Percentiles rank a stretch among this genome's conserved stretches.
phyloP scores from a whole-genome alignment of 2,329 filamentous ascomycete genomes.

The Chaetomium globosum region DNA sequence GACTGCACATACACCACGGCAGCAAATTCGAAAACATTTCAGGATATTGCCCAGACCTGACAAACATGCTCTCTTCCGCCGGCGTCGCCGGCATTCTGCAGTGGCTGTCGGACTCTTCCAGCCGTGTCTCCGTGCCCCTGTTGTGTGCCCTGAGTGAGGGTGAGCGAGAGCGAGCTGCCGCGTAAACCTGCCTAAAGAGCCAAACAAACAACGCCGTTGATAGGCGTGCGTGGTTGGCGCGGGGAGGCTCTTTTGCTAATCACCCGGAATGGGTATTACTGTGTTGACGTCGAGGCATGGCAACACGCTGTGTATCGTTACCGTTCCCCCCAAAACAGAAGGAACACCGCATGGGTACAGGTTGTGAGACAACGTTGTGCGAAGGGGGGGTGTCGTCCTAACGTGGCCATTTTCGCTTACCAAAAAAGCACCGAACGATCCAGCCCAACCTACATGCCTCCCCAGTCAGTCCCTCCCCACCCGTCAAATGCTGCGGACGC shows the following conservation, averaged over 20 bases:
- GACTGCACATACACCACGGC: not conserved
- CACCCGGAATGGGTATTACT: not conserved
- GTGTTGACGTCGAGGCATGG: not conserved
- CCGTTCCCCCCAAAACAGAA: not conserved
- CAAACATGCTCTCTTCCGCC: constrained; percentile 4
- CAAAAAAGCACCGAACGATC: not conserved
- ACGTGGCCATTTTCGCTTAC: not conserved
- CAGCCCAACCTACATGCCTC: not conserved
- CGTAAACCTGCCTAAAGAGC: not conserved
- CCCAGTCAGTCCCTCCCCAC: not conserved
- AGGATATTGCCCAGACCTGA: not conserved
- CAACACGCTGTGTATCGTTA: not conserved
- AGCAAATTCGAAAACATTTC: not conserved
- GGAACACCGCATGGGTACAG: not conserved
- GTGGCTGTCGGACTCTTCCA: not conserved
- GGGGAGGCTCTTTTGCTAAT: not conserved
- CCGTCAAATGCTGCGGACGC: not conserved
- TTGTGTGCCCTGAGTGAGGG: not conserved
- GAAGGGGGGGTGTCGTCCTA: not conserved
- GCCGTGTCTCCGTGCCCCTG: not conserved
- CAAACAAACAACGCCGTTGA: not conserved
- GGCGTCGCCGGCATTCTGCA: not conserved
- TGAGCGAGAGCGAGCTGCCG: no score
- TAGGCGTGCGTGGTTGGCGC: not conserved
- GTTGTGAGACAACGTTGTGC: not conserved